phyloP scores from a whole-genome alignment of 345 rosid species.

The Brassica rapa region DNA sequence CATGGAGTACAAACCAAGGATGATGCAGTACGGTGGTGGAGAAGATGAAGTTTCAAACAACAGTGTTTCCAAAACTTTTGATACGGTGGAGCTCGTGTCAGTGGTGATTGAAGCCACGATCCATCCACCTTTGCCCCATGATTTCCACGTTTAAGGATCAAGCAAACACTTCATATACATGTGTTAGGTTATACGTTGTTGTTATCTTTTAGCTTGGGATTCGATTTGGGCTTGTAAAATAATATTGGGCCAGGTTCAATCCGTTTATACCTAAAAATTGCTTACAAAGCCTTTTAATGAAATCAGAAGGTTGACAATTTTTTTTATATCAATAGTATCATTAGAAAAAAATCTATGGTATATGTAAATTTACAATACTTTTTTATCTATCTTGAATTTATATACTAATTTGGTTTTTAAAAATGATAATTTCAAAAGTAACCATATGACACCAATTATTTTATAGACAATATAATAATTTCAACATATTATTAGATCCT shows the following conservation, averaged over 20 bases:
- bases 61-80: not conserved
- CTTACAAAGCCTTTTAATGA: not conserved
- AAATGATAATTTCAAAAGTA: too few relatives aligned
- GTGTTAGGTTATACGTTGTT: not conserved
- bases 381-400: too few relatives aligned
- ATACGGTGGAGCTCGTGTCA: not conserved
- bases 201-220: not conserved
- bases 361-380: too few relatives aligned
- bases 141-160: not conserved
- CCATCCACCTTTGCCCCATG: not conserved
- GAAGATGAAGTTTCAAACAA: not conserved
- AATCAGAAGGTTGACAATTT: not conserved
- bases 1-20: not conserved
- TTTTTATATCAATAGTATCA: too few relatives aligned
- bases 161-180: not conserved
- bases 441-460: too few relatives aligned
- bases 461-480: too few relatives aligned
- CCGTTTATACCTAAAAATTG: not conserved
- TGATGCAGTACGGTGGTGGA: not conserved
- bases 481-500: too few relatives aligned
- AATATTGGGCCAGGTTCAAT: not conserved
- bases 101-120: not conserved
- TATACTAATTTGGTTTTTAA: too few relatives aligned
- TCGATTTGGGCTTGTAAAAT: not conserved
- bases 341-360: too few relatives aligned